Conservation (phyloP, 805 yeast genomes). For the Barnettozyma sucrosica region DNA sequence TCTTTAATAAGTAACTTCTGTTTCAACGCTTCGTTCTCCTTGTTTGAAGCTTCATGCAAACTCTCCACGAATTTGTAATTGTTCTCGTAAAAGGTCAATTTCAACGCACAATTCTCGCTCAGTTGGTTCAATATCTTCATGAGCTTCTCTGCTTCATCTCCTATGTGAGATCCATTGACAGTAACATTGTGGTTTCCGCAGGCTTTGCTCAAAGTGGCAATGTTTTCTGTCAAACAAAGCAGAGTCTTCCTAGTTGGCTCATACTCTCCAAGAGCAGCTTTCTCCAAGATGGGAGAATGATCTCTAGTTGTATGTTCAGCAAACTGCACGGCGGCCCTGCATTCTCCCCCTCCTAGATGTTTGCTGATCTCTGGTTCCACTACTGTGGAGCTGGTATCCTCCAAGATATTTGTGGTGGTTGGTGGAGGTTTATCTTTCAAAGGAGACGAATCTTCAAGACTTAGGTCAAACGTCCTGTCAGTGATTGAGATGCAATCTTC, state of each 20-base stretch:
- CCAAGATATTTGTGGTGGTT: neutral
- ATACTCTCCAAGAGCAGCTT: neutral
- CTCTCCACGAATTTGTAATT: conserved; percentile 21
- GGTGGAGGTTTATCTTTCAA: neutral
- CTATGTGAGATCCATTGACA: neutral
- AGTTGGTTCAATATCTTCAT: conserved; percentile 9
- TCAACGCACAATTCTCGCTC: conserved; percentile 16
- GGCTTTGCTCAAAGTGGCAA: conserved; percentile 8
- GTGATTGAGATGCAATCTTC: conserved; percentile 18
- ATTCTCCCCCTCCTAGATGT: neutral
- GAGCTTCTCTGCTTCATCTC: conserved; percentile 6
- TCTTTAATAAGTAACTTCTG: neutral
- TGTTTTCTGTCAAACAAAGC: conserved; percentile 1
- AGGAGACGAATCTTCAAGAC: conserved; percentile 14
- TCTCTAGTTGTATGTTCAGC: neutral
- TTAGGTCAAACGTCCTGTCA: conserved; percentile 19
- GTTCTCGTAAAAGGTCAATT: conserved; percentile 19
- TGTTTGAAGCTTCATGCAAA: conserved; percentile 14
- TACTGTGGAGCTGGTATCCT: conserved; percentile 10
- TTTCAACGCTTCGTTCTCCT: conserved; percentile 9
- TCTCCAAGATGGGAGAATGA: neutral
- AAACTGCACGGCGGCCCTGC: neutral
- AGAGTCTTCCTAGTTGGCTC: neutral
- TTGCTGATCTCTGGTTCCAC: conserved; percentile 2
- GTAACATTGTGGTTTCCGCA: conserved; percentile 12